These are phyloP conservation scores for Trichoderma sp. DNA, from an alignment of 2,329 filamentous ascomycete genomes.

Conservation along the genomic window DNA sequence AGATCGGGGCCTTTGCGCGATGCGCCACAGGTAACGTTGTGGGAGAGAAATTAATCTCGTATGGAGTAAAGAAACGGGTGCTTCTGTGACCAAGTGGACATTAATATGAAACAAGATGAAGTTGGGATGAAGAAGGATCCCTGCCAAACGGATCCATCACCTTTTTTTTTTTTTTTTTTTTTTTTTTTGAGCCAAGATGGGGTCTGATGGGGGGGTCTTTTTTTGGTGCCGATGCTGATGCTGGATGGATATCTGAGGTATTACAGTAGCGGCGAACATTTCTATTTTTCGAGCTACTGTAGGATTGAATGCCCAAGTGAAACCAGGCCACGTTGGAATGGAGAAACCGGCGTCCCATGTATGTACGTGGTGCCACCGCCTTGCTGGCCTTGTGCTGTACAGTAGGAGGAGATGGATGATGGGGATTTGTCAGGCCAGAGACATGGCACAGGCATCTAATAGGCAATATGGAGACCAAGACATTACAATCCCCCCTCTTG, in stretches of 20 bases:
- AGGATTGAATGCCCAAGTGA: background rate
- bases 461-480: background rate
- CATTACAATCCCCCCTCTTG: background rate
- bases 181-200: background rate
- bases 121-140: background rate
- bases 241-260: background rate
- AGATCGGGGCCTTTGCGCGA: background rate
- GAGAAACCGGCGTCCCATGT: background rate
- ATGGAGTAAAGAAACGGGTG: background rate
- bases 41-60: background rate
- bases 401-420: background rate
- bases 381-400: background rate
- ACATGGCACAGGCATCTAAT: background rate
- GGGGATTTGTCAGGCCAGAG: slow-evolving; percentile 2
- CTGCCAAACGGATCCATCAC: background rate
- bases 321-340: slow-evolving; percentile 7
- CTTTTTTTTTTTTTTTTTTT: background rate
- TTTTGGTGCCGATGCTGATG: background rate
- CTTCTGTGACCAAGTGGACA: background rate
- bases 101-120: background rate
- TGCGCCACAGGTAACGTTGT: background rate
- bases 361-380: background rate
- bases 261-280: background rate
- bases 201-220: background rate
- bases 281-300: background rate